phyloP scores from a whole-genome alignment of 768 basidiomycete species.

The Lactarius deliciosus region DNA sequence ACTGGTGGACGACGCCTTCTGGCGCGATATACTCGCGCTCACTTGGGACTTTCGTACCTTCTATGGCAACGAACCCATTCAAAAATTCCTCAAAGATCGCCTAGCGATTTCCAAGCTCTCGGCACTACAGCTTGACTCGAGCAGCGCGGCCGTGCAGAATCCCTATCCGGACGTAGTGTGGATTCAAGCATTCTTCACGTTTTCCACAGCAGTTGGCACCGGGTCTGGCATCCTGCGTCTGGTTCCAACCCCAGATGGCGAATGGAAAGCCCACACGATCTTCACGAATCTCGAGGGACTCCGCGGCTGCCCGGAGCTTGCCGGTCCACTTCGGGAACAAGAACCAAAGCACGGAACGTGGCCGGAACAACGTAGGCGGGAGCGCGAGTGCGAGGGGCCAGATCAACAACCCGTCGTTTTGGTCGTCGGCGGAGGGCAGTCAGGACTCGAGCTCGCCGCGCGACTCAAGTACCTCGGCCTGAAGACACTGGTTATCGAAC shows the following conservation, averaged over 20 bases:
- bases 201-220: constrained; percentile 43
- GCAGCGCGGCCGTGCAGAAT: constrained; percentile 30
- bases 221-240: constrained; percentile 48
- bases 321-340: constrained; percentile 38
- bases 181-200: constrained; percentile 47
- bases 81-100: constrained; percentile 47
- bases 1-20: constrained; percentile 42
- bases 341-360: constrained; percentile 44
- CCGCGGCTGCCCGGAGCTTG: constrained; percentile 45
- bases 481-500: constrained; percentile 58
- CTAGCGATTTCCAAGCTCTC: constrained; percentile 35
- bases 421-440: constrained; percentile 52
- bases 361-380: constrained; percentile 40
- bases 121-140: constrained; percentile 32
- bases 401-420: constrained; percentile 52
- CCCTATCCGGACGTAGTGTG: constrained; percentile 42
- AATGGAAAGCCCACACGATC: constrained; percentile 49
- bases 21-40: constrained; percentile 61
- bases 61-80: constrained; percentile 43
- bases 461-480: constrained; percentile 55
- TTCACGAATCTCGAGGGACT: constrained; percentile 54
- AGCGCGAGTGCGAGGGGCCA: constrained; percentile 38
- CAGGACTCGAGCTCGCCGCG: constrained; percentile 58
- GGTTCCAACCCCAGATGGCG: constrained; percentile 43
- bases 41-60: constrained; percentile 67